Base-by-base conservation (phyloP, 306 rosid genomes). In the Sindora glabra region DNA sequence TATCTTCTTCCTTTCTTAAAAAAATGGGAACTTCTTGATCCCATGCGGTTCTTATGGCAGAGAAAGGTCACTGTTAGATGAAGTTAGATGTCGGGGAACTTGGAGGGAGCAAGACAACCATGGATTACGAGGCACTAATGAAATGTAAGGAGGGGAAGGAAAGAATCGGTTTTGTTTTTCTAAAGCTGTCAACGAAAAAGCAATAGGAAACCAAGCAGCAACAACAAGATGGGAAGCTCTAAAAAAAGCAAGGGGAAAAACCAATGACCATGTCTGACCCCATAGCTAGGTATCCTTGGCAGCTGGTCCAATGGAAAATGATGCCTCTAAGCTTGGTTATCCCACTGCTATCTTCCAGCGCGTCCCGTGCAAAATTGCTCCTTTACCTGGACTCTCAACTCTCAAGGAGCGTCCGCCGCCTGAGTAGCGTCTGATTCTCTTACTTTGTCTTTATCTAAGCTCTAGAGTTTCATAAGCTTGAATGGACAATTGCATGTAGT, bases 241-340 rank as follows among this genome's bases (percentile, higher is more conserved):
- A 16, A 33, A 61, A 56, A 71, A 66, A 41, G 63, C 27, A 62
- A n/a, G 54, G 57, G 71, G 69, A 49, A 70, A 65, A 38, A 55
- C 80, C 80, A 79, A 71, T 77, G 78, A 66, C 36, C 32, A 5
- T 70, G 78, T 62, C 75, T 62, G 62, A 46, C 41, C 52, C 55
- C 59, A 60, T 63, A n/a, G n/a, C n/a, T 48, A 44, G 56, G 64
- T 57, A 62, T 69, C 59, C 59, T 67, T 51, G 77, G 64, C 72
- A n/a, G 70, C 69, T 73, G 80, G 80, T 59, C 77, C 83, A 67
- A 69, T 60, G 16, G 72, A 69, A 68, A 62, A 58, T 77, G 68
- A 69, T 69, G 75, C 65, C 45, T 47, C 75, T 18, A 23, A 37
- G 1, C 62, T 29, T 53, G 22, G 15, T 0, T 24, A 3, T 16